Evolutionary conservation across 2,329 filamentous ascomycete genomes (phyloP).

Genomic region (Fusarium mundagurra): DNA sequence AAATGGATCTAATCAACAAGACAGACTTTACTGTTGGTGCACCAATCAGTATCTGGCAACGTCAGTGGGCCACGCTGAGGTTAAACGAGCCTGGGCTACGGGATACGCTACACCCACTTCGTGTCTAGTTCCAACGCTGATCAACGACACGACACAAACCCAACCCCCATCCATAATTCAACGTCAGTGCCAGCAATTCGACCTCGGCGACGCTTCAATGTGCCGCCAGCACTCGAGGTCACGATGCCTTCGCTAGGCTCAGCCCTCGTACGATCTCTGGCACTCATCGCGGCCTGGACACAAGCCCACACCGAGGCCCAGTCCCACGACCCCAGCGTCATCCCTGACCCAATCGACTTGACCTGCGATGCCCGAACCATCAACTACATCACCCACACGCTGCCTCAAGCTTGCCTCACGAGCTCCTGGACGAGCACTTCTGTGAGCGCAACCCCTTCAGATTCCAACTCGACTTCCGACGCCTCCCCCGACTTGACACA

Average conservation of each 20-base stretch:
- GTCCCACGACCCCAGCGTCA: not conserved
- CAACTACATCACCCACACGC: conserved; percentile 83
- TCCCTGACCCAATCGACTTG: conserved; percentile 8
- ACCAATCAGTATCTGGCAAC: conserved; percentile 15
- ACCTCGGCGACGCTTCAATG: conserved; percentile 25
- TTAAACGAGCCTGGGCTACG: conserved; percentile 6
- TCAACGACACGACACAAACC: conserved; percentile 23
- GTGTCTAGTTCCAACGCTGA: conserved; percentile 18
- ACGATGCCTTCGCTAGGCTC: conserved; percentile 36
- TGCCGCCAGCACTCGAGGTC: conserved; percentile 13
- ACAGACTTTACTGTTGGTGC: not conserved
- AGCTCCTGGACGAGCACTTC: conserved; percentile 64
- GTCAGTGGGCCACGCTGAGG: conserved; percentile 9
- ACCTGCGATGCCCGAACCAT: conserved; percentile 69
- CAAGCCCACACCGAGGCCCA: conserved; percentile 8
- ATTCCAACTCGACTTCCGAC: conserved; percentile 5
- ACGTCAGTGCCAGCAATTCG: not conserved
- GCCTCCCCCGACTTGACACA: not conserved
- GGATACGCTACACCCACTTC: conserved; percentile 1
- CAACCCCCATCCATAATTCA: conserved; percentile 11
- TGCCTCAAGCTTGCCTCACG: conserved; percentile 79
- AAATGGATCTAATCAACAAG: not conserved
- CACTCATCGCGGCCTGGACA: conserved; percentile 13
- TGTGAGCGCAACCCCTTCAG: conserved; percentile 47
- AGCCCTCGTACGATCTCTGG: conserved; percentile 12